Base-by-base conservation (phyloP, 805 yeast species). In the Hanseniaspora singularis region DNA sequence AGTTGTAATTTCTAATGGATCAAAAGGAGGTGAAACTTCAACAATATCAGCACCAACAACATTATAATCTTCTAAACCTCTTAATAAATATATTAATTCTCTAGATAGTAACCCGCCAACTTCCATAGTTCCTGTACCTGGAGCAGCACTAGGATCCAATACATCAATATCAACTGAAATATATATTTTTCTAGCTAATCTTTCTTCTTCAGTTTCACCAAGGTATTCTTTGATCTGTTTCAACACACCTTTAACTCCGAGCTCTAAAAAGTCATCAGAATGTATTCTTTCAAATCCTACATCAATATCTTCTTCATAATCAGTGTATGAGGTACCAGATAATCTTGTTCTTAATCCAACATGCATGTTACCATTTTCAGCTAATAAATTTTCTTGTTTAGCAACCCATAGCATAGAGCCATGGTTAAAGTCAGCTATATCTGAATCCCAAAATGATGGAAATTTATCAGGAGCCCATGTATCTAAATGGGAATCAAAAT, bases 401-500 rank as follows among this genome's bases (percentile, higher is more conserved):
- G 89, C 89, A 70, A 79, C 72, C 92, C 92, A 83, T 32, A 84
- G 68, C 88, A 84, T 81, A 6, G 92, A 78, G 4, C 94, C 94
- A 57, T 84, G 94, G 34, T 82, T 84, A 61, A 80, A 72, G 41
- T 77, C 76, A 34, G 73, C 65, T 54, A 70, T 72, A 31, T 71
- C 70, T n/a, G 76, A 66, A 54, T 66, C 68, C 80, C 80, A 74
- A 56, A 69, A 73, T 15, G 76, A 65, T 20, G 84, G 81, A 57
- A 81, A 82, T 58, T 77, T 72, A 50, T 73, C 68, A 10, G 94
- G 92, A 52, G 77, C 60, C 89, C 87, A 73, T 4, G 94, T 83
- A 60, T 84, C 94, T 53, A 83, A 69, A 63, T 83, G 94, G 12
- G 92, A 89, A 58, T 84, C 94, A 54, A 84, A 81, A 62, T 84